phyloP scores from a whole-genome alignment of 2,329 filamentous ascomycete genomes.

The Canariomyces notabilis region DNA sequence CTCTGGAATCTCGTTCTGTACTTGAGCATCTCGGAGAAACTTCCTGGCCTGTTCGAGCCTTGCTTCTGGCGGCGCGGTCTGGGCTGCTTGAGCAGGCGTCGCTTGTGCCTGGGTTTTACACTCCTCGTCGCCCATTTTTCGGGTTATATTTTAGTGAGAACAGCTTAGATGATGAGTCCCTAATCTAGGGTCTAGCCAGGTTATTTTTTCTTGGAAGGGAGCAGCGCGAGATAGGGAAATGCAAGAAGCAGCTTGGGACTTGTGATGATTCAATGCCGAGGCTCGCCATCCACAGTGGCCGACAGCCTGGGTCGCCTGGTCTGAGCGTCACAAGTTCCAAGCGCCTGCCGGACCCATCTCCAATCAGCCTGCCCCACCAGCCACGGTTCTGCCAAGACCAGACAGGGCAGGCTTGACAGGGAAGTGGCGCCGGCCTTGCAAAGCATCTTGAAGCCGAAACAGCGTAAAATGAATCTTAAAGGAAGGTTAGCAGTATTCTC shows the following conservation, averaged over 20 bases:
- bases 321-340: conserved; percentile 5
- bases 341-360: not conserved
- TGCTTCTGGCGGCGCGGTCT: conserved; percentile 15
- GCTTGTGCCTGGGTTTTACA: conserved; percentile 17
- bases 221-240: not conserved
- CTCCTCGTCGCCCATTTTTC: conserved; percentile 24
- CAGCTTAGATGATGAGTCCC: no score
- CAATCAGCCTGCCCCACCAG: not conserved
- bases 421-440: conserved; percentile 1
- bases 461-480: no score
- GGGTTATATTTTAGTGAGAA: no score
- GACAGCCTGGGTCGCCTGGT: conserved; percentile 5
- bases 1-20: conserved; percentile 62
- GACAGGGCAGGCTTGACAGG: not conserved
- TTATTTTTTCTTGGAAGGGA: no score
- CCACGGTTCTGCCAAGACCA: not conserved
- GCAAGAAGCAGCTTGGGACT: conserved; percentile 5
- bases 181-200: no score
- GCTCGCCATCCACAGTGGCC: conserved; percentile 4
- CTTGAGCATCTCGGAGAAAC: conserved; percentile 71
- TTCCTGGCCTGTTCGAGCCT: conserved; percentile 61
- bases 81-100: conserved; percentile 12
- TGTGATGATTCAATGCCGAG: conserved; percentile 14
- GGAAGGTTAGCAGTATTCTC: no score
- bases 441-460: no score